These are phyloP conservation scores for Cryphonectria japonica DNA, from an alignment of 2,329 filamentous ascomycete species.

Conservation along the genomic window DNA sequence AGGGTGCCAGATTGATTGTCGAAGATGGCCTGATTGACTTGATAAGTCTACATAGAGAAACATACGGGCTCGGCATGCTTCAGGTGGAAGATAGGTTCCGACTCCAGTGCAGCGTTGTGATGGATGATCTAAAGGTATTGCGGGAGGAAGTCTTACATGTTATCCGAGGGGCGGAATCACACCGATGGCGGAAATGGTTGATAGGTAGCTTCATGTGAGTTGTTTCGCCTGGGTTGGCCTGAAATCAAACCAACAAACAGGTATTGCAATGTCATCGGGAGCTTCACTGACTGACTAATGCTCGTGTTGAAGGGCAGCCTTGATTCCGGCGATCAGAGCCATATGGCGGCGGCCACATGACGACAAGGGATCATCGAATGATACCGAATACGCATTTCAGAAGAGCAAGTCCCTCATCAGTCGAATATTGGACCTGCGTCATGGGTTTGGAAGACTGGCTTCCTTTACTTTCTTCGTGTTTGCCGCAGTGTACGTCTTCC, in stretches of 20 bases:
- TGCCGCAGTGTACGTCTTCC: slow-evolving; percentile 61
- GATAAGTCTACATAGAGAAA: slow-evolving; percentile 39
- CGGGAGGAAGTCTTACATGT: slow-evolving; percentile 49
- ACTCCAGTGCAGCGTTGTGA: slow-evolving; percentile 46
- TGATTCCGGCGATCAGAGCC: slow-evolving; percentile 56
- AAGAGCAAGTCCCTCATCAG: slow-evolving; percentile 54
- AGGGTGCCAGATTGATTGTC: slow-evolving; percentile 30
- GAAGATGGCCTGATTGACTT: slow-evolving; percentile 43
- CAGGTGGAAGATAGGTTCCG: slow-evolving; percentile 50
- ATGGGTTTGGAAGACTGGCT: slow-evolving; percentile 51
- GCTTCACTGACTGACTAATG: neutral
- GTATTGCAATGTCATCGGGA: neutral
- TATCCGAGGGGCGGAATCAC: slow-evolving; percentile 49
- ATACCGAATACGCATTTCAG: slow-evolving; percentile 62
- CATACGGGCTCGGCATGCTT: slow-evolving; percentile 34
- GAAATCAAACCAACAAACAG: neutral
- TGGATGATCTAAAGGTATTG: slow-evolving; percentile 50
- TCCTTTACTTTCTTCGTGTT: slow-evolving; percentile 59
- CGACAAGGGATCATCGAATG: slow-evolving; percentile 48
- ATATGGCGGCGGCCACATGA: slow-evolving; percentile 53
- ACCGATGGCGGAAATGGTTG: slow-evolving; percentile 57
- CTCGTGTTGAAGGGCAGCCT: slow-evolving; percentile 46
- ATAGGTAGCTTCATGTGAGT: slow-evolving; percentile 57
- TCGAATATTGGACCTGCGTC: slow-evolving; percentile 51
- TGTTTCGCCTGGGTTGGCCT: neutral